Base-by-base conservation (phyloP, 257 asterid species). In the Gentiana straminea region DNA sequence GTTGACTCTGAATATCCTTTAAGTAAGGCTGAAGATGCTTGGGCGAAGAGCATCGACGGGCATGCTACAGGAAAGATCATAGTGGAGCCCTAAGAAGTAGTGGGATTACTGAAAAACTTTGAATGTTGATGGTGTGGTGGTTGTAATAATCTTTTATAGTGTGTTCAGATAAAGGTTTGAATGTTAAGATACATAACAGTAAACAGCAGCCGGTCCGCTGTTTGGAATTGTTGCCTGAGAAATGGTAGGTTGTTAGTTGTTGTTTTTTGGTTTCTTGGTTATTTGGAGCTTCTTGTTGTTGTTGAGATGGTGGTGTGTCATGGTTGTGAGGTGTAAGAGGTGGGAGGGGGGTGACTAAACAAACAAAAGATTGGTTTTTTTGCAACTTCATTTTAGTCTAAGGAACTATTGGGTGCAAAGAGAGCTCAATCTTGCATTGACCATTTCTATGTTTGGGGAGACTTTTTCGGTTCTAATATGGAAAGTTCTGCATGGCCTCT, bases 31-130 rank as follows among this genome's bases (percentile, higher is more conserved):
- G 90, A 75, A 60, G 86, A 78, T 49, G 96, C 78, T 47, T 82
- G 96, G 96, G 69, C 63, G 2, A 80, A 62, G 76, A 53, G 73
- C 38, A 67, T 75, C 1, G 84, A 67, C 24, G 94, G 93, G 7
- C 94, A 87, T 73, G 86, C 94, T 1, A 80, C 86, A 0, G 89
- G 94, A 41, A 87, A 87, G 73, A 72, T 80, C 35, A 54, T 82
- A 1, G 77, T 82, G 46, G 83, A 79, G 58, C 87, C 13, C 76
- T 57, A 44, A 7, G 47, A 24, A 24, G 24, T 24, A 24, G 24
- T 24, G 24, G 24, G 24, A 24, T 24, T 24, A 24, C 24, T 24
- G 24, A 24, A 24, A 24, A 24, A 24, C 24, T 24, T 24, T 24
- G 24, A 24, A 24, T 24, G 24, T 24, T 24, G 24, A 24, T 24